Evolutionary conservation across 176 grass and related monocot species (phyloP).

Genomic region (Cocos nucifera): DNA sequence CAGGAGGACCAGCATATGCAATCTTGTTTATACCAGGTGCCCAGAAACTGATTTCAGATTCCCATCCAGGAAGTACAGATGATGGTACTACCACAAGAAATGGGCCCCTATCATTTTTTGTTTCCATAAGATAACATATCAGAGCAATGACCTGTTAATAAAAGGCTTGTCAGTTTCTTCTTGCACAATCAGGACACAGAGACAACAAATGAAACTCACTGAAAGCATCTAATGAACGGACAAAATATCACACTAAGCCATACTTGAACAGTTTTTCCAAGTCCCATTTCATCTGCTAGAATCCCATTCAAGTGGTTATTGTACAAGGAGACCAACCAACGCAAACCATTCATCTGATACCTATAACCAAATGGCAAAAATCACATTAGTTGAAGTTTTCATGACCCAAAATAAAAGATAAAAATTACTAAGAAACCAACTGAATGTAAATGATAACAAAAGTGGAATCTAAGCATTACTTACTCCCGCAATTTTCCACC

Average conservation of each 20-base stretch:
- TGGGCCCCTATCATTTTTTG: constrained; percentile 95
- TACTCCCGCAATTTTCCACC: constrained; percentile 94
- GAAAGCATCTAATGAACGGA: constrained; percentile 12
- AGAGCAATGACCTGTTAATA: constrained; percentile 81
- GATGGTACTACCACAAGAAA: constrained; percentile 98
- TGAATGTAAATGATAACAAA: constrained; percentile 7
- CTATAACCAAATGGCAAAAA: constrained; percentile 33
- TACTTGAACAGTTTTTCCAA: constrained; percentile 99
- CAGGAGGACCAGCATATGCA: constrained; percentile 87
- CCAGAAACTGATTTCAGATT: constrained; percentile 87
- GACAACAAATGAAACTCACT: no score
- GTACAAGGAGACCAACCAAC: constrained; percentile 95
- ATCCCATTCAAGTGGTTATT: constrained; percentile 98
- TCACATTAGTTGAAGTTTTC: constrained; percentile 7
- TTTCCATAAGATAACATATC: constrained; percentile 96
- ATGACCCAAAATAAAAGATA: constrained; percentile 7
- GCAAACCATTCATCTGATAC: constrained; percentile 97
- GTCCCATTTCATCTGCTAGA: constrained; percentile 99
- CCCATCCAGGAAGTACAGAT: constrained; percentile 89
- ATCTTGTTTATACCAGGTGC: constrained; percentile 98
- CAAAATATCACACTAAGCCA: constrained; percentile 23
- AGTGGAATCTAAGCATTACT: constrained; percentile 17
- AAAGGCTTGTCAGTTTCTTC: not conserved
- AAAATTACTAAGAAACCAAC: not conserved
- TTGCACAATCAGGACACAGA: no score